These are phyloP conservation scores for Striga asiatica DNA, from an alignment of 257 asterid genomes.

Conservation along the genomic window DNA sequence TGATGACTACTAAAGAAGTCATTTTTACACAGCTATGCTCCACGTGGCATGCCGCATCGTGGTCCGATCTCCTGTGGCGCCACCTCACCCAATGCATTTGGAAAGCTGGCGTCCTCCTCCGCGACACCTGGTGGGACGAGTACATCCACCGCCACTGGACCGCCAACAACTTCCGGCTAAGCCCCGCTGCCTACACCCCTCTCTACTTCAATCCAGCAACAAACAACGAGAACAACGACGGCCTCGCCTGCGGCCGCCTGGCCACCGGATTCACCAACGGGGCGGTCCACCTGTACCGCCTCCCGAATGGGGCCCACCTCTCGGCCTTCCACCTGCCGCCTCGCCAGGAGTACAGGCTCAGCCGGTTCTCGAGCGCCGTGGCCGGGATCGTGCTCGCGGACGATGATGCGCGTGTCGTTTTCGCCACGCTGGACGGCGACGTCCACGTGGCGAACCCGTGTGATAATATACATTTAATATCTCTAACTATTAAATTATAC, in stretches of 20 bases:
- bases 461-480: no score
- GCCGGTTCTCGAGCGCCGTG: slow-evolving; percentile 51
- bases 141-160: slow-evolving; percentile 61
- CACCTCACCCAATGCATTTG: slow-evolving; percentile 50
- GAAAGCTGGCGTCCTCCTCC: slow-evolving; percentile 30
- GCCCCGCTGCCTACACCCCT: slow-evolving; percentile 30
- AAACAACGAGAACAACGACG: slow-evolving; percentile 25
- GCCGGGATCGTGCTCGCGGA: slow-evolving; percentile 51
- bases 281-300: slow-evolving; percentile 48
- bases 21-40: slow-evolving; percentile 85
- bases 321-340: slow-evolving; percentile 50
- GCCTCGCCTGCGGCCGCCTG: slow-evolving; percentile 49
- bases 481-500: no score
- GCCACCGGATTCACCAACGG: slow-evolving; percentile 81
- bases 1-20: no score
- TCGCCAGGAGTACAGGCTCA: slow-evolving; percentile 53
- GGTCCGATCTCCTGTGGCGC: slow-evolving; percentile 76
- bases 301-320: slow-evolving; percentile 34
- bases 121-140: slow-evolving; percentile 70
- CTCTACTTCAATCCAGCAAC: slow-evolving; percentile 32
- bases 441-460: slow-evolving; percentile 44
- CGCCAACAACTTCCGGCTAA: slow-evolving; percentile 39
- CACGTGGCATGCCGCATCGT: slow-evolving; percentile 77
- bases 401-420: slow-evolving; percentile 28
- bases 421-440: slow-evolving; percentile 71